These are phyloP conservation scores for Cryptococcus depauperatus DNA, from an alignment of 1,284 basidiomycete genomes.

Conservation along the genomic window DNA sequence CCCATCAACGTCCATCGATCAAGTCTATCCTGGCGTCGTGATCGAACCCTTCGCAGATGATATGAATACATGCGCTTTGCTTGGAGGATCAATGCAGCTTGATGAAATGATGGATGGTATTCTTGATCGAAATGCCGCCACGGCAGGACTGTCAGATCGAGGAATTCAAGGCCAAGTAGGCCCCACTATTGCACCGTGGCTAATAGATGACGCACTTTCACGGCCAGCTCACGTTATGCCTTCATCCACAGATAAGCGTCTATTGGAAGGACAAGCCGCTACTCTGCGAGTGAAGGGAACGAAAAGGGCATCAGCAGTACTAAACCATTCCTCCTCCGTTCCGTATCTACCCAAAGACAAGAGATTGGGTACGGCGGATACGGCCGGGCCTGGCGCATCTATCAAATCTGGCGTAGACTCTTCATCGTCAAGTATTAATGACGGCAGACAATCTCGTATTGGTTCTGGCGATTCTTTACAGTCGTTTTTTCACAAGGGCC, in stretches of 20 bases:
- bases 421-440: conserved; percentile 3
- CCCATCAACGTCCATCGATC: conserved; percentile 3
- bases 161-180: conserved; percentile 17
- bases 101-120: conserved; percentile 34
- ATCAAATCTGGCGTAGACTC: conserved; percentile 1
- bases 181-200: conserved; percentile 41
- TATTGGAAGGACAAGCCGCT: conserved; percentile 8
- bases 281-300: conserved; percentile 10
- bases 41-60: conserved; percentile 21
- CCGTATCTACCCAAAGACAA: conserved; percentile 25
- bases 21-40: conserved; percentile 27
- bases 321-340: conserved; percentile 28
- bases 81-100: conserved; percentile 22
- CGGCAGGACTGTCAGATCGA: conserved; percentile 2
- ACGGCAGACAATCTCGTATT: conserved; percentile 8
- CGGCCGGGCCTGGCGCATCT: background rate
- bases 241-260: background rate
- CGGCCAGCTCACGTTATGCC: conserved; percentile 4
- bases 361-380: conserved; percentile 13
- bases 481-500: conserved; percentile 12
- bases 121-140: conserved; percentile 25
- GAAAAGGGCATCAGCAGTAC: conserved; percentile 12
- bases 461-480: conserved; percentile 26
- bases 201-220: conserved; percentile 28
- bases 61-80: conserved; percentile 11